Evolutionary conservation across 2,329 filamentous ascomycete genomes (phyloP).

Genomic region (Hirsutella thompsonii): DNA sequence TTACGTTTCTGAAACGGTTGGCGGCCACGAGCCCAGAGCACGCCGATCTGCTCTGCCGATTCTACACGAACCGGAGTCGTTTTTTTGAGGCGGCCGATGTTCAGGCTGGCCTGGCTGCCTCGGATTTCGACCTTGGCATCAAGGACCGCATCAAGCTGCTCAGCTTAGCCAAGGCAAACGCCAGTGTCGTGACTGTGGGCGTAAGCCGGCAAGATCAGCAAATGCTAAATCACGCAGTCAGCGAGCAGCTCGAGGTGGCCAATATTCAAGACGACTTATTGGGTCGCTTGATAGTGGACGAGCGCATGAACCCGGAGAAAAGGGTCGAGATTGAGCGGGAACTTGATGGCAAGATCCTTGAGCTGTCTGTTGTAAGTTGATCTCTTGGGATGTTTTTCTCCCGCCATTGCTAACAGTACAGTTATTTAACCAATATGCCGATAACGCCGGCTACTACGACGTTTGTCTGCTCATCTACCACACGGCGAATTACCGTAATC

Average conservation of each 20-base stretch:
- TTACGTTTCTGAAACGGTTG: conserved; percentile 72
- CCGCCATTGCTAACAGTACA: conserved; percentile 22
- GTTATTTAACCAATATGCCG: conserved; percentile 89
- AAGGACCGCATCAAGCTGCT: conserved; percentile 82
- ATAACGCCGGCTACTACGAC: conserved; percentile 86
- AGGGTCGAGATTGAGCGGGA: conserved; percentile 50
- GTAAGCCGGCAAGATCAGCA: conserved; percentile 73
- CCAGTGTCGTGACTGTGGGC: conserved; percentile 67
- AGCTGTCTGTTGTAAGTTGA: conserved; percentile 60
- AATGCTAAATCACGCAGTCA: conserved; percentile 70
- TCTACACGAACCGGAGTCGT: conserved; percentile 72
- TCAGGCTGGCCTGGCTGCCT: conserved; percentile 71
- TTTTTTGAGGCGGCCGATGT: conserved; percentile 84
- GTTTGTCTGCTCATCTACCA: conserved; percentile 88
- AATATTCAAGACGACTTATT: conserved; percentile 91
- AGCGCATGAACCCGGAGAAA: conserved; percentile 51
- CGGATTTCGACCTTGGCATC: conserved; percentile 66
- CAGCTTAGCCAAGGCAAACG: conserved; percentile 82
- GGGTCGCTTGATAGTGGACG: conserved; percentile 61
- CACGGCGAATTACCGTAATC: conserved; percentile 79
- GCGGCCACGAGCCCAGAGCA: conserved; percentile 60
- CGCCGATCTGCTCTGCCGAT: conserved; percentile 85
- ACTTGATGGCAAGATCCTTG: conserved; percentile 67
- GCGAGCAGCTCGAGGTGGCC: conserved; percentile 78
- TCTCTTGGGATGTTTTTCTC: not conserved